Evolutionary conservation across 352 stramenopile genomes (phyloP).

Genomic region (Phytophthora constricta): DNA sequence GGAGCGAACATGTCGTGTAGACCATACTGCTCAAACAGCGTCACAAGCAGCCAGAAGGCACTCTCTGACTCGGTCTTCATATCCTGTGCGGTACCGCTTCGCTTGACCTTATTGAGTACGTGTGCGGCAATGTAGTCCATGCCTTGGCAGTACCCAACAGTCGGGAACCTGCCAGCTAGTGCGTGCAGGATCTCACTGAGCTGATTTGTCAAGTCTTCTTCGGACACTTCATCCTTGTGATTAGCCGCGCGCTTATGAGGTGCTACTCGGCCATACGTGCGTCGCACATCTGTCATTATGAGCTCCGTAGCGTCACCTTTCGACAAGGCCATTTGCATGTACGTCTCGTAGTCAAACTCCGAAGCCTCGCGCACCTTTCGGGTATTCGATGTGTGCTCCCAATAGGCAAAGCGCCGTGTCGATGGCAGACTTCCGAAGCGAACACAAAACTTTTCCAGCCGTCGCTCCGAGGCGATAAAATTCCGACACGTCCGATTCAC

Average conservation of each 20-base stretch:
- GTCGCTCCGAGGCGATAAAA: constrained; percentile 70
- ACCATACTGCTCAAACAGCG: constrained; percentile 83
- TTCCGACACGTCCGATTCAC: constrained; percentile 65
- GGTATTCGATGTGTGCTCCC: constrained; percentile 65
- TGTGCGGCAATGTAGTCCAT: constrained; percentile 91
- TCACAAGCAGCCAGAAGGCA: constrained; percentile 83
- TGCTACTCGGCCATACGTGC: constrained; percentile 83
- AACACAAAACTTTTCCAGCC: constrained; percentile 85
- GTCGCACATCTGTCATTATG: constrained; percentile 85
- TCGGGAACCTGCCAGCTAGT: constrained; percentile 75
- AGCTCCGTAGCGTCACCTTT: constrained; percentile 86
- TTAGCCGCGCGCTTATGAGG: constrained; percentile 75
- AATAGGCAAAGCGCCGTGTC: constrained; percentile 72
- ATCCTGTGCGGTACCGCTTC: constrained; percentile 43
- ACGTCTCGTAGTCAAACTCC: constrained; percentile 84
- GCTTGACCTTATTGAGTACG: constrained; percentile 84
- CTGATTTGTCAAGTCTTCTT: constrained; percentile 78
- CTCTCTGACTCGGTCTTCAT: constrained; percentile 68
- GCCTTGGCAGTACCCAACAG: constrained; percentile 88
- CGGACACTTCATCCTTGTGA: constrained; percentile 60
- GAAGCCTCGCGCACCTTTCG: constrained; percentile 51
- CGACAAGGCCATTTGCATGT: constrained; percentile 84
- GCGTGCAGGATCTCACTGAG: constrained; percentile 85
- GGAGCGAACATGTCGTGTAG: constrained; percentile 84
- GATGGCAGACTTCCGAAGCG: constrained; percentile 73